Percentiles rank a stretch among this genome's conserved stretches.
These are phyloP conservation scores for Penicillium malachiteum DNA, from an alignment of 495 filamentous ascomycete genomes.

Conservation along the genomic window DNA sequence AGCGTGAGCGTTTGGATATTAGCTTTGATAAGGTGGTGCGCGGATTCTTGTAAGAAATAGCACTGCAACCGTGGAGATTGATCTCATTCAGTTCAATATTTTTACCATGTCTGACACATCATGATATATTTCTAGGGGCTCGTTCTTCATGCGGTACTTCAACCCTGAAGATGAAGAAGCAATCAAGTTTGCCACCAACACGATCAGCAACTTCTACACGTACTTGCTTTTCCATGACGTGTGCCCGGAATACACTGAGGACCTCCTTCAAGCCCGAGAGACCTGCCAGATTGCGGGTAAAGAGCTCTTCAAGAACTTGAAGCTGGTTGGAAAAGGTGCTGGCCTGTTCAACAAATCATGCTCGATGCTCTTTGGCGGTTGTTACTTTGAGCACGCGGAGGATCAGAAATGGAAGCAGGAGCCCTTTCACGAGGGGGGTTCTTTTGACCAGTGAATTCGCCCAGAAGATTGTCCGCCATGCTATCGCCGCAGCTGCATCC, in stretches of 20 bases:
- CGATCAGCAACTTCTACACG: slow-evolving; percentile 83
- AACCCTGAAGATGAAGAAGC: slow-evolving; percentile 54
- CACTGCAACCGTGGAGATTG: too few species aligned
- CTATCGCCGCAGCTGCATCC: slow-evolving; percentile 40
- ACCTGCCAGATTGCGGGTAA: slow-evolving; percentile 66
- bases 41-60: slow-evolving; percentile 73
- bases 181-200: slow-evolving; percentile 55
- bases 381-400: slow-evolving; percentile 22
- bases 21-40: slow-evolving; percentile 77
- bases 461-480: slow-evolving; percentile 43
- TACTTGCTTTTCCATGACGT: slow-evolving; percentile 82
- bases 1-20: slow-evolving; percentile 59
- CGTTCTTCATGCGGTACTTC: slow-evolving; percentile 45
- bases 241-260: slow-evolving; percentile 59
- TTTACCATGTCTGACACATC: not conserved
- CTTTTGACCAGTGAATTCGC: slow-evolving; percentile 21
- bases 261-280: slow-evolving; percentile 62
- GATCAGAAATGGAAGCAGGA: not conserved
- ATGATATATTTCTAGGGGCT: slow-evolving; percentile 38
- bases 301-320: slow-evolving; percentile 60
- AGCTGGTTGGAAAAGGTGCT: slow-evolving; percentile 54
- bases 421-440: not conserved
- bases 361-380: slow-evolving; percentile 58
- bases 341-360: slow-evolving; percentile 73
- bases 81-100: not conserved